phyloP scores from a whole-genome alignment of 352 stramenopile species.

The Phytophthora colocasiae region DNA sequence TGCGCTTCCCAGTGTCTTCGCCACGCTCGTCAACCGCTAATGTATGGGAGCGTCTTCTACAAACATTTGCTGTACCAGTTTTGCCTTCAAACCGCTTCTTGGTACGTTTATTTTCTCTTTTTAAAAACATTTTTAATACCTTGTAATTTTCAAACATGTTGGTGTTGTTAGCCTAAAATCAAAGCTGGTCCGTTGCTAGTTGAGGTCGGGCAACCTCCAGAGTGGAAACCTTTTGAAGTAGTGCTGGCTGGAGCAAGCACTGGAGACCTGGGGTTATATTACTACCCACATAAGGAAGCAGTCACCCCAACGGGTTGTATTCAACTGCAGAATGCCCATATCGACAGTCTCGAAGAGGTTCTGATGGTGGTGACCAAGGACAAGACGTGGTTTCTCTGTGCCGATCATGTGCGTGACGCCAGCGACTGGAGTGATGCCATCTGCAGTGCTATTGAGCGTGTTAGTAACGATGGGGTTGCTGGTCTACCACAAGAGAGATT shows the following conservation, averaged over 20 bases:
- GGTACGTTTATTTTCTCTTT: constrained; percentile 24
- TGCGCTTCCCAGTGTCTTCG: constrained; percentile 21
- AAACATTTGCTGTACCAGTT: constrained; percentile 45
- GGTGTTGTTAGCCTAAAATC: constrained; percentile 55
- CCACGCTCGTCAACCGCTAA: constrained; percentile 19
- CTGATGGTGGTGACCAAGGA: constrained; percentile 80
- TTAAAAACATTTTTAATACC: not conserved
- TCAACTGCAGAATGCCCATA: constrained; percentile 63
- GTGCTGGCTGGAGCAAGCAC: constrained; percentile 63
- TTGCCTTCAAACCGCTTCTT: constrained; percentile 49
- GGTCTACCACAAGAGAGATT: constrained; percentile 7
- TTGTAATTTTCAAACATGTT: not conserved
- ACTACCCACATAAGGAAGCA: constrained; percentile 59
- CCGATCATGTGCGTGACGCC: constrained; percentile 58
- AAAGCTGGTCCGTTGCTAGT: constrained; percentile 65
- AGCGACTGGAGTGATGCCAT: constrained; percentile 73
- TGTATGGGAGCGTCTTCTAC: constrained; percentile 63
- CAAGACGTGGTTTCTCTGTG: constrained; percentile 86
- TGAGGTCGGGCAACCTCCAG: constrained; percentile 54
- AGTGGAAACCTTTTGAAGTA: constrained; percentile 74
- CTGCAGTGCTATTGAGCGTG: constrained; percentile 61
- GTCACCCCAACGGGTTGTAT: constrained; percentile 56
- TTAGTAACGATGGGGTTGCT: constrained; percentile 13
- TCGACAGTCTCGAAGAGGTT: constrained; percentile 77
- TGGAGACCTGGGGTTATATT: constrained; percentile 71